Base-by-base conservation (phyloP, 2,329 filamentous ascomycete genomes). In the Hypocreales sp. region DNA sequence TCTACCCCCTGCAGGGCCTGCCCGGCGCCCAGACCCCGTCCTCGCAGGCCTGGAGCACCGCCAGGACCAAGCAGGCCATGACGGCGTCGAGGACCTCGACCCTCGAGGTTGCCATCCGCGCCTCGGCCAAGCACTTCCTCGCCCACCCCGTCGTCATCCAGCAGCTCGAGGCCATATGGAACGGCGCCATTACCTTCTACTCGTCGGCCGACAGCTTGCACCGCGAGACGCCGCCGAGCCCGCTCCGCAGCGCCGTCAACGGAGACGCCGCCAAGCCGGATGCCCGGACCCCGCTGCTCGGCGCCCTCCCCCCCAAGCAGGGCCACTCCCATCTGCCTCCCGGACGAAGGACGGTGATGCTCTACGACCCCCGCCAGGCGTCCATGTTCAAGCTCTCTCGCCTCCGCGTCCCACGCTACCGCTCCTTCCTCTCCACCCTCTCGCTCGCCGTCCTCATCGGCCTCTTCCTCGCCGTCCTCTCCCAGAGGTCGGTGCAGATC, bases 101-200 rank as follows among this genome's bases (percentile, higher is more conserved):
- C 7, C 68, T 94, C 18, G 87, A 94, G 55, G 76, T 95, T 31
- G 86, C 87, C 34, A 94, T 95, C 42, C 74, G 83, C 39, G 83
- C 86, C 13, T 86, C 86, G 35, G 81, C 87, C 14, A 94, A 95
- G 55, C 78, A 83, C 40, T 92, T 94, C 40, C 62, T 95, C 5
- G 79, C 87, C 7, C 86, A 94, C 45, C 86, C 87, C 1, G 61
- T 94, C 4, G 84, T 94, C 1, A 79, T 94, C 7, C 83, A 92
- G 50, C 86, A 94, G 46, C 63, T 95, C n/a, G 84, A 94, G 51
- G 86, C 84, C 24, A 93, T 95, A 35, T 95, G 87, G 87, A 87
- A 83, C 13, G 87, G 87, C 16, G 87, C 80, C 12, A 90, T 95
- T 37, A 84, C 90, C 38, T 94, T 95, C 45, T 84, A 93, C 51